Evolutionary conservation across 768 basidiomycete species (phyloP), one percentile per base, ranked within the genome.

Genomic region (Clitopilus passeckerianus): DNA sequence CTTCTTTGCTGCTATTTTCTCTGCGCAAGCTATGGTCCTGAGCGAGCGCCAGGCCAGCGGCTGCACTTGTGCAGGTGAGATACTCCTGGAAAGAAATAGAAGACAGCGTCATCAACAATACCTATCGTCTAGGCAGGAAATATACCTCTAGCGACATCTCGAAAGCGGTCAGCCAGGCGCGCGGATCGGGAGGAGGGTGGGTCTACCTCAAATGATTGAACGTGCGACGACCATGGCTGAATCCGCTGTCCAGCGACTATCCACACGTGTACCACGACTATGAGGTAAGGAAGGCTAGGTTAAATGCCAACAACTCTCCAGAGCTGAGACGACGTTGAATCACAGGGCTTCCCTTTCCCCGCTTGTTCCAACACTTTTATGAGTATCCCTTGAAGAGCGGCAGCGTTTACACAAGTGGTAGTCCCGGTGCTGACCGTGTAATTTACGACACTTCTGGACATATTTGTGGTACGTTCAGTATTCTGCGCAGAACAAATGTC

Each of bases 361-460:
- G 59, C 37, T 18, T 71, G 69, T 52, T 59, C 61, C 8, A 63
- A 64, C 6, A 67, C 66, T 69, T 68, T 60, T 72, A 61, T 46
- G 69, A 70, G 58, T 72, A 59, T 44, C 71, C 70, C 24, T 63
- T 71, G 9, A 53, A 64, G 56, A 63, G 60, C 12, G 68, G 66
- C 16, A 57, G 57, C 2, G 62, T 60, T 14, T 71, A 69, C 53
- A 63, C 50, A 18, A 64, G 70, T 23, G 67, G 67, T 34, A 71
- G 68, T 52, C 70, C 69, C 1, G 71, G 69, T 18, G 65, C 69
- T 15, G 67, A 72, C 55, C 67, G 69, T n/a, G 71, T 70, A 35
- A 68, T 71, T 46, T 72, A 69, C 54, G 68, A 72, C 64, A 34
- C 62, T 24, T 57, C 41, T 46, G 64, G 61, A 34, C 52, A 67